Conservation (phyloP, 352 stramenopile species). For the Globisporangium alternatum region DNA sequence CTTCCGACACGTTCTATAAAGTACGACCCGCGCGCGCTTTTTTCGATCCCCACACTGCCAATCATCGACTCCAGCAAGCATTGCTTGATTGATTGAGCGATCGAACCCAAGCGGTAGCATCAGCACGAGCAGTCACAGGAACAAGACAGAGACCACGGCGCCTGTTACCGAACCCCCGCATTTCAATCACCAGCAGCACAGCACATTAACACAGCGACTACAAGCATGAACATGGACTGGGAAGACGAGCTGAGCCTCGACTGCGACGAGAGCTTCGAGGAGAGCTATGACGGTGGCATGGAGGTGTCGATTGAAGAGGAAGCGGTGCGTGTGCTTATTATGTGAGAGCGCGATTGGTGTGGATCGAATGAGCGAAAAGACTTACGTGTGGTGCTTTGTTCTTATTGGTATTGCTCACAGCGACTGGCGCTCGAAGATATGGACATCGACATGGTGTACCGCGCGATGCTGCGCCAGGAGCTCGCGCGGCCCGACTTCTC, state of each 20-base stretch:
- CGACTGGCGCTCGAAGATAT: conserved; percentile 71
- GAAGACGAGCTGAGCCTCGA: conserved; percentile 56
- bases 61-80: neutral
- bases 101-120: neutral
- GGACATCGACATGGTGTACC: conserved; percentile 67
- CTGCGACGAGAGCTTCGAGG: conserved; percentile 82
- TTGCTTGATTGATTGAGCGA: neutral
- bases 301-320: conserved; percentile 45
- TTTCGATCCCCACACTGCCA: neutral
- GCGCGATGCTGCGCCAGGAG: conserved; percentile 76
- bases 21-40: neutral
- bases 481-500: conserved; percentile 65
- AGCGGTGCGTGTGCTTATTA: conserved; percentile 20
- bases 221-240: conserved; percentile 42
- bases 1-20: conserved; percentile 12
- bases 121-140: neutral
- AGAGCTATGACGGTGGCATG: conserved; percentile 39
- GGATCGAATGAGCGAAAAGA: neutral
- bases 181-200: neutral
- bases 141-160: neutral
- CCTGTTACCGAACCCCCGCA: neutral
- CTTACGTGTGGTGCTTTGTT: neutral
- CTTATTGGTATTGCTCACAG: conserved; percentile 21
- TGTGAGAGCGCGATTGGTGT: too few relatives aligned
- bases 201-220: neutral